Evolutionary conservation across 768 basidiomycete species (phyloP), one percentile per base, ranked within the genome.

Genomic region (Boletus tylopilopsis): DNA sequence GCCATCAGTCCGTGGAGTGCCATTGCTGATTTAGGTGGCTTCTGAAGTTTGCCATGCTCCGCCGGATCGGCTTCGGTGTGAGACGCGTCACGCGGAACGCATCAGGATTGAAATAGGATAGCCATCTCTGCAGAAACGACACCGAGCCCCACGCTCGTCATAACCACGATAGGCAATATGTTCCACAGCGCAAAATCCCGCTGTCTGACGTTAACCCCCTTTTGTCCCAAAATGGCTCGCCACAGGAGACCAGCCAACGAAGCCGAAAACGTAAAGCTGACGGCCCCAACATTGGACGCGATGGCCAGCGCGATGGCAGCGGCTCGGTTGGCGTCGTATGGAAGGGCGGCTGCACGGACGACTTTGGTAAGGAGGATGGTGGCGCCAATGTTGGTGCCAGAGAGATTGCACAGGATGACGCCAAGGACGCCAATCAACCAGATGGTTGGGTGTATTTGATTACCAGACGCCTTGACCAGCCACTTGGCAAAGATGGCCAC

Each of bases 241-340:
- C 94, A 97, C 13, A 97, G 73, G 37, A 98, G 71, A 0, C 94
- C 94, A 0, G 94, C 94, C 13, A 98, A 78, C 47, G 87, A 90
- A 1, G 90, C 90, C 6, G 86, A 85, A 63, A 94, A 94, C 12
- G 91, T 89, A 64, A 90, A 86, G 54, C 85, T 89, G 55, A 94
- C 87, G 1, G 94, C 94, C 11, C 94, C 94, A 33, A 91, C 85
- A 67, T 96, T 97, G 49, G 83, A 86, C 3, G 88, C 87, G 0
- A 96, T 76, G 7, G 93, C 94, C 12, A 96, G 77, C 0, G 91
- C 79, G 41, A 84, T 78, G 0, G 79, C 82, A 1, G 83, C 85
- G 1, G 79, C 83, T 16, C 79, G 75, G 6, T 58, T 46, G 18
- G 71, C 64, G 5, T 78, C 66, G 19, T 64, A 40, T 18, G 66